These are phyloP conservation scores for Sanchytrium tribonematis DNA, from an alignment of 371 early-diverging fungal species.

Conservation along the genomic window DNA sequence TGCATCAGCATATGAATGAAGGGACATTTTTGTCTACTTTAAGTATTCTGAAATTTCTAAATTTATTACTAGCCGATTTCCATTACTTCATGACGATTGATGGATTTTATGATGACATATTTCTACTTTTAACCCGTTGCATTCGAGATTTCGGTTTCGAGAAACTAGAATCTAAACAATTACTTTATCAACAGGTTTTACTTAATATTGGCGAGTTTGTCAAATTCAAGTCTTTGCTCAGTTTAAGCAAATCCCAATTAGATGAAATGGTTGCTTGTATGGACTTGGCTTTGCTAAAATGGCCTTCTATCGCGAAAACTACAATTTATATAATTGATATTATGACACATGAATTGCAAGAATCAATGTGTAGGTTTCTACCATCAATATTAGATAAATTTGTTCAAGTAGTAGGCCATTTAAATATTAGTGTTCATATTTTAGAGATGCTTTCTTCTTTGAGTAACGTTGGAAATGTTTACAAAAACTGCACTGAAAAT, in stretches of 20 bases:
- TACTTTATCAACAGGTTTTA: background rate
- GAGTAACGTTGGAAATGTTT: constrained; percentile 44
- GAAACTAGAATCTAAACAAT: no score
- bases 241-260: background rate
- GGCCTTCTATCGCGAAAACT: background rate
- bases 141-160: no score
- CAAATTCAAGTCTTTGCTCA: background rate
- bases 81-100: no score
- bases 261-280: background rate
- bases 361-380: background rate
- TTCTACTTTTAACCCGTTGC: no score
- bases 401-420: background rate
- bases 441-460: constrained; percentile 62
- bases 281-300: background rate
- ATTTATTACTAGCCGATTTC: no score
- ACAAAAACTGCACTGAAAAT: constrained; percentile 44
- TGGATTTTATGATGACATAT: no score
- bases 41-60: no score
- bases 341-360: background rate
- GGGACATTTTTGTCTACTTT: no score
- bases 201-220: background rate
- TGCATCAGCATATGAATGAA: no score
- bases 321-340: background rate
- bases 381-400: background rate
- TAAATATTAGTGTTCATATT: constrained; percentile 40